Conservation (phyloP, 371 early-diverging fungal species). For the Umbelopsis sp. region DNA sequence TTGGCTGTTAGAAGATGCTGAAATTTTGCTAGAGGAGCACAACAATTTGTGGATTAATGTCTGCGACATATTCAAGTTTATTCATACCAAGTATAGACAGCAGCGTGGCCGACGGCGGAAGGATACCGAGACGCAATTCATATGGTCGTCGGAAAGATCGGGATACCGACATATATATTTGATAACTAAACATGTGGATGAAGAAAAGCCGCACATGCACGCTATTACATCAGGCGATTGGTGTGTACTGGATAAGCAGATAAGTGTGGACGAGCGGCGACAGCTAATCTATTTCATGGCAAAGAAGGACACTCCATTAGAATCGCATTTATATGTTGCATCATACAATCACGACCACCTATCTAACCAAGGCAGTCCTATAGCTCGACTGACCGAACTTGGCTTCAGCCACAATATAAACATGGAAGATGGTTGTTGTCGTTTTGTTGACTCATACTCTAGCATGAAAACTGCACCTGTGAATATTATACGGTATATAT, state of each 20-base stretch:
- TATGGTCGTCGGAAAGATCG: constrained; percentile 68
- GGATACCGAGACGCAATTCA: constrained; percentile 33
- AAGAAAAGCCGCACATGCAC: constrained; percentile 24
- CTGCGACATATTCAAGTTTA: constrained; percentile 58
- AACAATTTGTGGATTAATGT: constrained; percentile 71
- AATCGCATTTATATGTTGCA: constrained; percentile 70
- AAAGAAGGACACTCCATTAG: constrained; percentile 67
- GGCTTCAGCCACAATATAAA: constrained; percentile 62
- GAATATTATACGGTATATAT: constrained; percentile 28
- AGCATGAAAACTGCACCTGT: constrained; percentile 46
- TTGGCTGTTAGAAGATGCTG: constrained; percentile 20
- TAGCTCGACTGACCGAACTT: constrained; percentile 53
- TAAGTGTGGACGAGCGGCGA: constrained; percentile 64
- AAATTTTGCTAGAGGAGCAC: constrained; percentile 66
- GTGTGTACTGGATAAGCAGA: constrained; percentile 62
- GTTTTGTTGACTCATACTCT: constrained; percentile 62
- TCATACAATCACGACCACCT: constrained; percentile 34
- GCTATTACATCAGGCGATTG: constrained; percentile 55
- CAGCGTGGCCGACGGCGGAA: constrained; percentile 5
- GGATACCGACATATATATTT: constrained; percentile 76
- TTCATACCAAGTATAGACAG: constrained; percentile 24
- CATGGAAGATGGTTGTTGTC: constrained; percentile 46
- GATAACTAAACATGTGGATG: constrained; percentile 31
- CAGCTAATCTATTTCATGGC: constrained; percentile 73
- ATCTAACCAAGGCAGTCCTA: constrained; percentile 22